Evolutionary conservation across 179 eudicot genomes (phyloP).

Genomic region (Carnegiea gigantea): DNA sequence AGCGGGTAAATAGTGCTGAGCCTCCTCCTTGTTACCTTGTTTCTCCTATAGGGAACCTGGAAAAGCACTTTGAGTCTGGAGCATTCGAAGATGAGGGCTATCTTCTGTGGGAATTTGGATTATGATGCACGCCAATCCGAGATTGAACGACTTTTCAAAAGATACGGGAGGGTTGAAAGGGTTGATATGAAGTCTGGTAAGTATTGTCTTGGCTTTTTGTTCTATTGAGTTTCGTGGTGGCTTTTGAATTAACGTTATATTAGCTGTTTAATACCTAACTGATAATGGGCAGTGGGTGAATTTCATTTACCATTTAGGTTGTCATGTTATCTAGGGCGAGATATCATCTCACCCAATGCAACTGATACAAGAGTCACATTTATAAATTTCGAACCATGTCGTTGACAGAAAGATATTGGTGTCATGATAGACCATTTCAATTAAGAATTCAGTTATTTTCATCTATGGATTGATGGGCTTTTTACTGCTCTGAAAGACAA

Average conservation of each 20-base stretch:
- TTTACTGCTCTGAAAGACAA: background rate
- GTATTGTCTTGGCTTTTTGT: conserved; percentile 18
- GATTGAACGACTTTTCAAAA: conserved; percentile 65
- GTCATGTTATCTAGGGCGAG: background rate
- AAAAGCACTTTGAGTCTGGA: background rate
- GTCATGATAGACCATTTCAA: background rate
- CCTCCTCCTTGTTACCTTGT: background rate
- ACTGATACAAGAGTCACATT: background rate
- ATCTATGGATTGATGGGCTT: background rate
- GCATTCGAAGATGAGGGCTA: conserved; percentile 45
- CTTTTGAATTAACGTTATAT: background rate
- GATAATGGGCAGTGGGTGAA: background rate
- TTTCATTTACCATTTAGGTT: background rate
- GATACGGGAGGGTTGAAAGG: conserved; percentile 66
- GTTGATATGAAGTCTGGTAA: conserved; percentile 78
- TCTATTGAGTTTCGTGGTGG: background rate
- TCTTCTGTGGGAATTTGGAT: conserved; percentile 70
- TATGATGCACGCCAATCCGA: conserved; percentile 72
- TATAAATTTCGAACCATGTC: background rate
- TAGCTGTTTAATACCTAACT: background rate
- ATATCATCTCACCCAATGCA: background rate
- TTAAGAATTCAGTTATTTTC: background rate
- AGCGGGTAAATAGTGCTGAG: background rate
- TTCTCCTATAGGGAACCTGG: background rate
- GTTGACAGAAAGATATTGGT: background rate